These are phyloP conservation scores for Fraxinus paxiana DNA, from an alignment of 305 asterid species.

Conservation along the genomic window DNA sequence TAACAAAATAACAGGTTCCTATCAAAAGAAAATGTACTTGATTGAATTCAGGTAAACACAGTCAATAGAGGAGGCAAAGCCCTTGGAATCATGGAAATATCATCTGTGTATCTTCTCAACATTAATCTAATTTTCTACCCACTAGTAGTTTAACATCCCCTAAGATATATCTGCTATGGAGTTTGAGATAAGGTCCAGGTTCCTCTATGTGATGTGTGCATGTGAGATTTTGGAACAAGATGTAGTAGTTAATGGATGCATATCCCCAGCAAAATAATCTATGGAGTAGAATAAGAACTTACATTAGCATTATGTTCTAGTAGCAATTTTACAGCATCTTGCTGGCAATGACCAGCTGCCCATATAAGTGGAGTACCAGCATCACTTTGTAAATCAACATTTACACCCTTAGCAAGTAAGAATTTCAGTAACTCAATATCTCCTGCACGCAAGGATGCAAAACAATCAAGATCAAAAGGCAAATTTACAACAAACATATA, in stretches of 20 bases:
- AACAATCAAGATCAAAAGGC: constrained; percentile 9
- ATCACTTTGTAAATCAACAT: constrained; percentile 80
- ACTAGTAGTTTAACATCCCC: neutral
- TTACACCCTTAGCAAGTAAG: constrained; percentile 57
- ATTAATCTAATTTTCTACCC: neutral
- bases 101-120: neutral
- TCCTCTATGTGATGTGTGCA: neutral
- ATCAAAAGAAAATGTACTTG: neutral
- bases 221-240: constrained; percentile 14
- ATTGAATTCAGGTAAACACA: neutral
- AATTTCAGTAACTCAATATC: constrained; percentile 58
- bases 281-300: constrained; percentile 25
- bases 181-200: constrained; percentile 2
- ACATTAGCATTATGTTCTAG: constrained; percentile 79
- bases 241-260: neutral
- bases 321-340: constrained; percentile 69
- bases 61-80: neutral
- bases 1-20: neutral
- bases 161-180: neutral
- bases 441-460: constrained; percentile 50
- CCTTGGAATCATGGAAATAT: neutral
- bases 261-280: constrained; percentile 7
- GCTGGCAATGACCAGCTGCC: constrained; percentile 96
- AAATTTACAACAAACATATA: neutral
- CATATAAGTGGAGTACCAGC: constrained; percentile 88